These are phyloP conservation scores for Aspergillus niger DNA, from an alignment of 2,329 filamentous ascomycete genomes.

Conservation along the genomic window DNA sequence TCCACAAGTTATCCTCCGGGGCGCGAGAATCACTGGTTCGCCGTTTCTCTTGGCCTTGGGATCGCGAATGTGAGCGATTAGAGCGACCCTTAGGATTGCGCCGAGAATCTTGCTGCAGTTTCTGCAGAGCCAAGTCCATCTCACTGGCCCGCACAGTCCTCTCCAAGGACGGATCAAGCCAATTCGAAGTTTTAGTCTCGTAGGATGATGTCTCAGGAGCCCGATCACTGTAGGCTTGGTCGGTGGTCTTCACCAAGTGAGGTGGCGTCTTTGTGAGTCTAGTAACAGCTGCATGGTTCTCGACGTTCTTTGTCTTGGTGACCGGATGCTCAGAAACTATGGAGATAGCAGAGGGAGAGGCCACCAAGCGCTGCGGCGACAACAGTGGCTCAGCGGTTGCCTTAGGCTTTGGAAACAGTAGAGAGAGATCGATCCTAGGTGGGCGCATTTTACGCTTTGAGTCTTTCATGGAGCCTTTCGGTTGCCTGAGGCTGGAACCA, in stretches of 20 bases:
- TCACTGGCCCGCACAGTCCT: constrained; percentile 36
- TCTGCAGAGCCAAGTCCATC: constrained; percentile 36
- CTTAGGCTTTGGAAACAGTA: constrained; percentile 45
- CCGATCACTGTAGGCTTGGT: constrained; percentile 19
- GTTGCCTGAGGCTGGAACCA: constrained; percentile 26
- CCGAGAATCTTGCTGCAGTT: constrained; percentile 22
- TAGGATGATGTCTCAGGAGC: constrained; percentile 20
- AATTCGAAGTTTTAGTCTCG: constrained; percentile 25
- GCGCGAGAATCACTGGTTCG: constrained; percentile 22
- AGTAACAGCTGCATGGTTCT: constrained; percentile 23
- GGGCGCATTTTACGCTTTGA: constrained; percentile 43
- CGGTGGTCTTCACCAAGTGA: constrained; percentile 10
- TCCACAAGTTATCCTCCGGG: constrained; percentile 19
- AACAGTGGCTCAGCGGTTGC: constrained; percentile 35
- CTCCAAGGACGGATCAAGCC: constrained; percentile 30
- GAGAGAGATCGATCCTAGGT: constrained; percentile 44
- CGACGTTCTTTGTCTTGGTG: constrained; percentile 23
- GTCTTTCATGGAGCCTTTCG: constrained; percentile 32
- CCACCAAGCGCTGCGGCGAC: constrained; percentile 45
- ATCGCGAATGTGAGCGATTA: constrained; percentile 28
- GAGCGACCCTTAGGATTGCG: constrained; percentile 19
- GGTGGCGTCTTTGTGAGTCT: constrained; percentile 33
- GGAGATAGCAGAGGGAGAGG: constrained; percentile 44
- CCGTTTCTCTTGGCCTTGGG: constrained; percentile 27
- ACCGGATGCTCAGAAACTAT: constrained; percentile 35